Evolutionary conservation across 2,329 filamentous ascomycete genomes (phyloP), one percentile per base, ranked within the genome.

Genomic region (Cordyceps cateniannulata): DNA sequence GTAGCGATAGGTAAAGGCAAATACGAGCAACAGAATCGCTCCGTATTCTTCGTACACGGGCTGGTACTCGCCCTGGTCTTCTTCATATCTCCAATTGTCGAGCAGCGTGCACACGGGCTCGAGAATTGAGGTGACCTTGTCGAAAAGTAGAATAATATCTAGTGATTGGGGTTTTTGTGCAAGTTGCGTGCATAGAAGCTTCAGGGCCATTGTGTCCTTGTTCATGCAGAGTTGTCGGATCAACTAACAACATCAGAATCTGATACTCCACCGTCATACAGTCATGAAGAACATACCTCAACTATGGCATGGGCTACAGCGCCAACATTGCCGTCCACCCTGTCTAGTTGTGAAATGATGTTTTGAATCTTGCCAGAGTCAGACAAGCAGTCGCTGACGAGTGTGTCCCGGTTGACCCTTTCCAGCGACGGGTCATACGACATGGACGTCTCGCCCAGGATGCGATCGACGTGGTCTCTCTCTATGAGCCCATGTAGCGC

Each of bases 291-390:
- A 60, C 79, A 66, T 71, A 88, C 87, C 77, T 91, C 88, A 44
- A 86, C 84, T 49, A 93, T 78, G 3, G 92, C 93, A 63, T 88
- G 86, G 55, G 89, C 89, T 20, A 96, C 90, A 2, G 91, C 91
- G 2, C 90, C 91, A 2, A 91, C 91, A 71, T 97, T 97, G 1
- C 93, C 93, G 68, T 96, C 91, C 82, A 95, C 92, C 55, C 88
- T 88, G 61, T 96, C 91, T 25, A 99, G 79, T 67, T 96, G 91
- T 44, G 86, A 84, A 45, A 97, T 85, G 35, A 96, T 79, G 48
- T 86, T 83, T 65, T 92, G 89, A 1, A 90, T 85, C 64, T 87
- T 85, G 63, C 91, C 89, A 0, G 87, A 84, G 65, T 96, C 91
- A 12, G 84, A 82, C 52, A 88, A 82, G 64, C 92, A 96, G 69